Conservation (phyloP, 73 alveolate genomes). For the Tetrahymena malaccensis region DNA sequence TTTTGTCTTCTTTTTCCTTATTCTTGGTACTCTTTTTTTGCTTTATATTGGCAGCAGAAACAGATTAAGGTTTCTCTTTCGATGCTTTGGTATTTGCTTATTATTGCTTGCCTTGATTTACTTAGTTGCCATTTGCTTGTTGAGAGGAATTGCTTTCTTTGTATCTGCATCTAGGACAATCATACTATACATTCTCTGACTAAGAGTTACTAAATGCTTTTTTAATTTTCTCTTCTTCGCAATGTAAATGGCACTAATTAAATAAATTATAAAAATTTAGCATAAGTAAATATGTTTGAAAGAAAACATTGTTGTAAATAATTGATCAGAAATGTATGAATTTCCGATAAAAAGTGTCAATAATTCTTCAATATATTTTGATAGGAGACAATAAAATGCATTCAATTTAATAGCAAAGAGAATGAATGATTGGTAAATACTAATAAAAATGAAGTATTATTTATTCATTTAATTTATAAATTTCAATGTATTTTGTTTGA, state of each 20-base stretch:
- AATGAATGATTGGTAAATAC: not conserved
- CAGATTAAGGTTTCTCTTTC: not conserved
- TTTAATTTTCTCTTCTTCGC: not conserved
- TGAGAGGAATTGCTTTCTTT: not conserved
- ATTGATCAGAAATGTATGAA: not conserved
- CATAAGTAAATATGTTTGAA: not conserved
- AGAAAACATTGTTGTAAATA: not conserved
- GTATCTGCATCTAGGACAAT: not conserved
- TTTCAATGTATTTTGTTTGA: not conserved
- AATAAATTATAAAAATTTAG: not conserved
- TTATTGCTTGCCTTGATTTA: not conserved
- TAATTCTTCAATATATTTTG: not conserved
- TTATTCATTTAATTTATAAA: too few species aligned
- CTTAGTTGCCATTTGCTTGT: not conserved
- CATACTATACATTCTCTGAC: not conserved
- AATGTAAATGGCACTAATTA: not conserved
- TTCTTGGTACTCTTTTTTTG: not conserved
- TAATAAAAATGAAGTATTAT: not conserved
- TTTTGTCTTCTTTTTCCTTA: not conserved
- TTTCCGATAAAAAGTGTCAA: not conserved
- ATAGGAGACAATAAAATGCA: not conserved
- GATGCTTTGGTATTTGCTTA: not conserved
- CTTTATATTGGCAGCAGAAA: not conserved
- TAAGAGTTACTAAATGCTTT: not conserved
- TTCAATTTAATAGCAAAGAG: too few species aligned